These are phyloP conservation scores for Xylaria sp. DNA, from an alignment of 2,329 filamentous ascomycete species.

Conservation along the genomic window DNA sequence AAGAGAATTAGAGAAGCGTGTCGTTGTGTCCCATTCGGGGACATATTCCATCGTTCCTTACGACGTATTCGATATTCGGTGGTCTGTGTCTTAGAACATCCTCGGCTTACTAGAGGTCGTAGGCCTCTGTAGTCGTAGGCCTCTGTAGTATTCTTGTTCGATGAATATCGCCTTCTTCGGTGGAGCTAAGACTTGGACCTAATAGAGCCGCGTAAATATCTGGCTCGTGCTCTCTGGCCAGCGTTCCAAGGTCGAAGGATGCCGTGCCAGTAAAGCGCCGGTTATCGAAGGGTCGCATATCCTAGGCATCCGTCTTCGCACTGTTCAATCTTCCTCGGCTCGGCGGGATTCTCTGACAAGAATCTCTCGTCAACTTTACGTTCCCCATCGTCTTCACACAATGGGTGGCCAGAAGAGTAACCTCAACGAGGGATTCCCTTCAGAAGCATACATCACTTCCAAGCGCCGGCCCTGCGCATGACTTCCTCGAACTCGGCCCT, in stretches of 20 bases:
- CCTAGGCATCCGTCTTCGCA: not conserved
- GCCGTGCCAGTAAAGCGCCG: not conserved
- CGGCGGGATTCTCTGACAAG: too few relatives aligned
- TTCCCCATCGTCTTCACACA: too few relatives aligned
- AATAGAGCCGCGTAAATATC: not conserved
- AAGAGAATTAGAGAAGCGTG: not conserved
- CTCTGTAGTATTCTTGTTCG: not conserved
- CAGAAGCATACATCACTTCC: conserved; percentile 62
- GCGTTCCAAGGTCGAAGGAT: not conserved
- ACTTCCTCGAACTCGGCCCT: conserved; percentile 86
- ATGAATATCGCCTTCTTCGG: not conserved
- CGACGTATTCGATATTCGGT: not conserved
- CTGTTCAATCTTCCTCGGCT: not conserved
- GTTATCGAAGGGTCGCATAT: not conserved
- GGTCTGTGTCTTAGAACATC: not conserved
- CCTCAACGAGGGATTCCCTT: not conserved
- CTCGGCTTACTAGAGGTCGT: not conserved
- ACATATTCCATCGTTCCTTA: not conserved
- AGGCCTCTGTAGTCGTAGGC: not conserved
- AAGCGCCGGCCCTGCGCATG: conserved; percentile 85
- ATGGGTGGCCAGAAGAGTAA: not conserved
- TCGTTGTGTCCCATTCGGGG: not conserved
- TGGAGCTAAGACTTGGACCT: not conserved
- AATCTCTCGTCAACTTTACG: not conserved
- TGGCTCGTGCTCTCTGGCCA: not conserved